These are phyloP conservation scores for Arthrinium phaeospermum DNA, from an alignment of 2,329 filamentous ascomycete species.

Conservation along the genomic window DNA sequence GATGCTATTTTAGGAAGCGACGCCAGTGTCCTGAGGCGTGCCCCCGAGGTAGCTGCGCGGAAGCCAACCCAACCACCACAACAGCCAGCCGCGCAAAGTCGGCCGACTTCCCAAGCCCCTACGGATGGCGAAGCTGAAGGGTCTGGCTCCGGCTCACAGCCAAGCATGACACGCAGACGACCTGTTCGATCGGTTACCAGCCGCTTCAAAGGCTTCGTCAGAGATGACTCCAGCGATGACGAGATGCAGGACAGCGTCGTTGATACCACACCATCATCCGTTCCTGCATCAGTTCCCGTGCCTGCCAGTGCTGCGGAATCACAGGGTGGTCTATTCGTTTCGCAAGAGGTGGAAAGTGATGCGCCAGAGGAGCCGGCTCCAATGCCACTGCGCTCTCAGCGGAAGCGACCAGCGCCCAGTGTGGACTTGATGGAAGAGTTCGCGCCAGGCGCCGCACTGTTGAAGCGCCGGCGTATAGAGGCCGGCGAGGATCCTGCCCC, in stretches of 20 bases:
- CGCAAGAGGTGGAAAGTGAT: slow-evolving; percentile 49
- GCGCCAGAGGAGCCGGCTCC: slow-evolving; percentile 31
- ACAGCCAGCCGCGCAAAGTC: slow-evolving; percentile 23
- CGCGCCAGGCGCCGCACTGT: slow-evolving; percentile 75
- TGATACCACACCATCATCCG: slow-evolving; percentile 21
- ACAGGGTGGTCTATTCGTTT: slow-evolving; percentile 60
- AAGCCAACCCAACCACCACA: slow-evolving; percentile 10
- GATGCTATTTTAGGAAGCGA: slow-evolving; percentile 87
- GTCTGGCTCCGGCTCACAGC: slow-evolving; percentile 23
- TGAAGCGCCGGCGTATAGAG: slow-evolving; percentile 78
- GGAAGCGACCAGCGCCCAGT: slow-evolving; percentile 52
- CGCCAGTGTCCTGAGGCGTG: slow-evolving; percentile 71
- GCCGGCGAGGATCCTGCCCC: slow-evolving; percentile 55
- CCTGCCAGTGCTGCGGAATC: slow-evolving; percentile 36
- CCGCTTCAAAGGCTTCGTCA: slow-evolving; percentile 75
- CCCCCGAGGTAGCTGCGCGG: slow-evolving; percentile 58
- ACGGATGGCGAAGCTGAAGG: slow-evolving; percentile 34
- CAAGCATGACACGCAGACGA: slow-evolving; percentile 36
- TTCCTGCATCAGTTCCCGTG: slow-evolving; percentile 19
- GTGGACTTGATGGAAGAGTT: slow-evolving; percentile 72
- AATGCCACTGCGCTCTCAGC: slow-evolving; percentile 37
- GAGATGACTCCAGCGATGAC: slow-evolving; percentile 36
- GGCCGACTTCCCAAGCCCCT: background rate
- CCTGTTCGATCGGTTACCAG: slow-evolving; percentile 51
- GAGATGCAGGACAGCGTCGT: slow-evolving; percentile 46